A percentile compares a stretch with the other conserved stretches of the same genome.
Evolutionary conservation across 2,329 filamentous ascomycete genomes (phyloP).

Genomic region (Trichoderma gracile): DNA sequence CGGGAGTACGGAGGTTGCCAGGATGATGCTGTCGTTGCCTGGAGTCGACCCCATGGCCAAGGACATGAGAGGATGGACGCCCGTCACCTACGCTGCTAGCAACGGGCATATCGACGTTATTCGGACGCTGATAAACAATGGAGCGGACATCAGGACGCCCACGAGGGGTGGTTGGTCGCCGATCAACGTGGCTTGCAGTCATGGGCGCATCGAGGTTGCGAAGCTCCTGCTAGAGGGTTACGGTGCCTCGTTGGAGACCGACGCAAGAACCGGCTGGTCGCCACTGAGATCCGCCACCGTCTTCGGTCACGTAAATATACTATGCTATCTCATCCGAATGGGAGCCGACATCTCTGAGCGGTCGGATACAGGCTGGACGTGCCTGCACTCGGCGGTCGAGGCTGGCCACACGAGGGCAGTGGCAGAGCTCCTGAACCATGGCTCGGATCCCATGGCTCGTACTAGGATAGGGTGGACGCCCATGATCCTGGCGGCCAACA

Average conservation of each 20-base stretch:
- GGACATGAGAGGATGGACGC: conserved; percentile 16
- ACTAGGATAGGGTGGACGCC: conserved; percentile 14
- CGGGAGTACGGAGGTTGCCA: conserved; percentile 5
- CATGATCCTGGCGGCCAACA: conserved; percentile 20
- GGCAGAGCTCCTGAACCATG: conserved; percentile 21
- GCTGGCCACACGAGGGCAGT: conserved; percentile 18
- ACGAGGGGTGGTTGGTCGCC: conserved; percentile 18
- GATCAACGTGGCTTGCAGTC: conserved; percentile 13
- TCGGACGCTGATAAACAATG: conserved; percentile 1
- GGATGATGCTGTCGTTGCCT: conserved; percentile 4
- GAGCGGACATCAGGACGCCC: background rate
- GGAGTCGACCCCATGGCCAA: background rate
- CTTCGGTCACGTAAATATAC: conserved; percentile 11
- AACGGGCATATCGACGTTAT: conserved; percentile 17
- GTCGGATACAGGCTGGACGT: conserved; percentile 20
- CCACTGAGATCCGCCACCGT: conserved; percentile 13
- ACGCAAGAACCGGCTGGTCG: conserved; percentile 8
- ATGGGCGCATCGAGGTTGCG: background rate
- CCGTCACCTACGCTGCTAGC: conserved; percentile 12
- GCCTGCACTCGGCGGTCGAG: conserved; percentile 22
- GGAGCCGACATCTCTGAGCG: conserved; percentile 14
- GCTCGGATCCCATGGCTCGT: background rate
- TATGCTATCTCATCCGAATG: conserved; percentile 22
- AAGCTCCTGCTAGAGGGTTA: conserved; percentile 19
- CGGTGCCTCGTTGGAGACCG: conserved; percentile 13